Base-by-base conservation (phyloP, 345 rosid genomes). In the Fremontodendron californicum region DNA sequence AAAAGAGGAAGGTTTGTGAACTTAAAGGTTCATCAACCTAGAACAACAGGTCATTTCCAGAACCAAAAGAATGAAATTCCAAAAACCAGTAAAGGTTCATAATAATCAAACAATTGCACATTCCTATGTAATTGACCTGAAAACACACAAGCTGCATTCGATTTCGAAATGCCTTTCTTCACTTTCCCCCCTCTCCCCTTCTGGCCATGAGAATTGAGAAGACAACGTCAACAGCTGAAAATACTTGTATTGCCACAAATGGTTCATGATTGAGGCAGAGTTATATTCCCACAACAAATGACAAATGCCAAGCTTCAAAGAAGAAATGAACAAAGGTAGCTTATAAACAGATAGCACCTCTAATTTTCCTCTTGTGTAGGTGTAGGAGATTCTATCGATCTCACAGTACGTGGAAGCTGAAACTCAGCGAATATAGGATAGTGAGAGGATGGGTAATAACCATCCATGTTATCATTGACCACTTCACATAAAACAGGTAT, bases 391-490 rank as follows among this genome's bases (percentile, higher is more conserved):
- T 73, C 65, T 15, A 54, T 23, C 51, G 23, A 73, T 57, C 65
- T 73, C 65, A 73, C 65, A 8, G 39, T 73, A 25, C 66, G 65
- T 15, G 65, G 99, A 87, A 93, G 96, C 91, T 91, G 88, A 84
- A 93, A 96, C 87, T 96, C 96, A 2, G 96, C 82, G 79, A 91
- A 90, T 75, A 96, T 84, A 65, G 99, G 99, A 86, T 90, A 96
- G 80, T 92, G 99, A n/a, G 98, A 91, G 6, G 99, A 75, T 0
- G 96, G 98, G 81, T 93, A 95, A 76, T 80, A 86, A 40, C 92
- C 96, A 33, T 95, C 94, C 7, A 92, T 84, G 82, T 93, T 92
- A 80, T 93, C 98, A 60, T 73, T 96, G 75, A 93, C 95, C 72
- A 96, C 92, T 88, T 93, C 93, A 23, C 94, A 91, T 54, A 85